These are phyloP conservation scores for Diaporthe vexans DNA, from an alignment of 2,329 filamentous ascomycete genomes.

Conservation along the genomic window DNA sequence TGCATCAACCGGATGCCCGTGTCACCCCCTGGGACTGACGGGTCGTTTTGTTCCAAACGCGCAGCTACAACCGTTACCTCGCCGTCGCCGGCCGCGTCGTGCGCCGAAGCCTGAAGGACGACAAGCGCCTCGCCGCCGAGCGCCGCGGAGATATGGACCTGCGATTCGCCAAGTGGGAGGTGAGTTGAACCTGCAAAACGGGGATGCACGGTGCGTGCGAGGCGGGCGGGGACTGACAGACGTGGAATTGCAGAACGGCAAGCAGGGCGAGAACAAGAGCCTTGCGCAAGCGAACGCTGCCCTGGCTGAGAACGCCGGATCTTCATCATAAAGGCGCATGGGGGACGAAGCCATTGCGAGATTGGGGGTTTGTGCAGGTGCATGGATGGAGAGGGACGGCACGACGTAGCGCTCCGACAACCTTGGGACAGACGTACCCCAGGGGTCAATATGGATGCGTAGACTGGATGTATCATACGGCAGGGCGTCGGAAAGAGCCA, in stretches of 20 bases:
- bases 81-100: slow-evolving; percentile 94
- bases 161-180: slow-evolving; percentile 95
- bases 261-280: slow-evolving; percentile 88
- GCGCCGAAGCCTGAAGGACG: slow-evolving; percentile 97
- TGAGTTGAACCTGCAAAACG: slow-evolving; percentile 65
- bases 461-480: slow-evolving; percentile 21
- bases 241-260: slow-evolving; percentile 80
- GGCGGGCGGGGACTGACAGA: slow-evolving; percentile 44
- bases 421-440: neutral
- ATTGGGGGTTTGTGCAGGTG: neutral
- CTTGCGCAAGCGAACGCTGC: slow-evolving; percentile 71
- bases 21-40: slow-evolving; percentile 20
- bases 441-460: neutral
- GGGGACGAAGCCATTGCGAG: neutral
- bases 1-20: neutral
- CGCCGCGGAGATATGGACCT: slow-evolving; percentile 91
- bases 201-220: neutral
- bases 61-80: slow-evolving; percentile 99
- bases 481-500: slow-evolving; percentile 4
- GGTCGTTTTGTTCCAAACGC: slow-evolving; percentile 33
- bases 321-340: slow-evolving; percentile 43
- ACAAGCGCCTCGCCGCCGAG: slow-evolving; percentile 88
- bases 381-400: neutral
- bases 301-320: slow-evolving; percentile 50
- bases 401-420: neutral